Evolutionary conservation across 176 grass and related monocot species (phyloP).

Genomic region (Zoysia japonica): DNA sequence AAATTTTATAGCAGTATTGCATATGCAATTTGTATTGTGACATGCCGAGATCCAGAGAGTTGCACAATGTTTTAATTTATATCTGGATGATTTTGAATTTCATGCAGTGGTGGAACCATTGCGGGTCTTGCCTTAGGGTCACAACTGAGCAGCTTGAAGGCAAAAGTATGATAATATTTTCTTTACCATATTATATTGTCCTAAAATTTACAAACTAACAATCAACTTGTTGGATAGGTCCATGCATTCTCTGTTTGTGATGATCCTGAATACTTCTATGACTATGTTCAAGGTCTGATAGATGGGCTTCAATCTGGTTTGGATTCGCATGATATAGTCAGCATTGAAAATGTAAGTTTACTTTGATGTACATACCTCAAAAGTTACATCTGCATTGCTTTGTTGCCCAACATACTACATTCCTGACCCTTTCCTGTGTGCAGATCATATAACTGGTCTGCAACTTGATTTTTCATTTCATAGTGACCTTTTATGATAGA

Average conservation of each 20-base stretch:
- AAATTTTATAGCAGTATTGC: constrained; percentile 3
- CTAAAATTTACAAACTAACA: constrained; percentile 45
- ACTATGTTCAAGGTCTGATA: constrained; percentile 85
- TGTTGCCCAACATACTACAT: not conserved
- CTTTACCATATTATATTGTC: constrained; percentile 6
- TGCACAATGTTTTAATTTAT: not conserved
- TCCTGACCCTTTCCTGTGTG: not conserved
- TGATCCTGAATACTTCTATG: constrained; percentile 86
- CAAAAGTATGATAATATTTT: constrained; percentile 65
- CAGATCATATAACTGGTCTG: constrained; percentile 1
- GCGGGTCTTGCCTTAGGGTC: constrained; percentile 88
- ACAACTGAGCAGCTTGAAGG: constrained; percentile 79
- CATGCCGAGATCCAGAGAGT: constrained; percentile 14
- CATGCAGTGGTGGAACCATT: constrained; percentile 94
- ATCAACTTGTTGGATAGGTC: constrained; percentile 58
- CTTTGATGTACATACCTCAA: not conserved
- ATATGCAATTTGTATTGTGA: not conserved
- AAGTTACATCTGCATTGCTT: not conserved
- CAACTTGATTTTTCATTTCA: not conserved
- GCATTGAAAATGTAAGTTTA: constrained; percentile 70
- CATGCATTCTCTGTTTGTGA: constrained; percentile 96
- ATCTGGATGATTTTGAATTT: constrained; percentile 29
- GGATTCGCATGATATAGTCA: constrained; percentile 81
- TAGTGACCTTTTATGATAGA: not conserved
- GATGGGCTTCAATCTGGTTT: constrained; percentile 81